These are phyloP conservation scores for Apiospora koreana DNA, from an alignment of 2,329 filamentous ascomycete species.

Conservation along the genomic window DNA sequence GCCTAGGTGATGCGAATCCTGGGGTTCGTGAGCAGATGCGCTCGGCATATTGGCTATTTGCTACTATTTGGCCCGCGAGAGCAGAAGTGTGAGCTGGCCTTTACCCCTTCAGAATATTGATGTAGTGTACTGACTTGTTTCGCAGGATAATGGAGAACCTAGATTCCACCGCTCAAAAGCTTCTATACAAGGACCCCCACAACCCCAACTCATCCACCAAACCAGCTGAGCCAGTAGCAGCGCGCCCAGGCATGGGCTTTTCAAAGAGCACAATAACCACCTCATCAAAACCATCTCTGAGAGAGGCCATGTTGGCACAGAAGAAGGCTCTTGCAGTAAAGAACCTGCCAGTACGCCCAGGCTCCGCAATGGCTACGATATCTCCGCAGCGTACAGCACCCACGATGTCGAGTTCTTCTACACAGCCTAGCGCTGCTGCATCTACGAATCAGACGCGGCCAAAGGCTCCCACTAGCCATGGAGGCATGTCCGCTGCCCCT, in stretches of 20 bases:
- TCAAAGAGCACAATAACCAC: constrained; percentile 61
- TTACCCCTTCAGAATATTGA: not conserved
- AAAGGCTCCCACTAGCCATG: constrained; percentile 47
- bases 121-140: constrained; percentile 21
- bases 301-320: constrained; percentile 82
- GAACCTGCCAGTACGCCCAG: constrained; percentile 58
- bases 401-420: constrained; percentile 36
- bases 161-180: constrained; percentile 74
- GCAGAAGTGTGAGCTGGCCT: constrained; percentile 65
- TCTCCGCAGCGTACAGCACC: constrained; percentile 51
- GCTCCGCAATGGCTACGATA: constrained; percentile 65
- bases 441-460: constrained; percentile 42
- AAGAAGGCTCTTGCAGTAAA: constrained; percentile 59
- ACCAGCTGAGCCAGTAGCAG: constrained; percentile 43
- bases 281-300: constrained; percentile 65
- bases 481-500: constrained; percentile 64
- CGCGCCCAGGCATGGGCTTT: constrained; percentile 59
- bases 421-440: constrained; percentile 34
- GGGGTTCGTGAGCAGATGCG: constrained; percentile 86
- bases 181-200: constrained; percentile 79
- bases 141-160: constrained; percentile 74
- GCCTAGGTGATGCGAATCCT: constrained; percentile 86
- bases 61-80: constrained; percentile 72
- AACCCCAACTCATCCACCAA: constrained; percentile 74
- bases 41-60: constrained; percentile 83